Percentiles rank a stretch among this genome's conserved stretches.
Evolutionary conservation across 2,329 filamentous ascomycete species (phyloP).

Genomic region (Rhynchosporium secalis): DNA sequence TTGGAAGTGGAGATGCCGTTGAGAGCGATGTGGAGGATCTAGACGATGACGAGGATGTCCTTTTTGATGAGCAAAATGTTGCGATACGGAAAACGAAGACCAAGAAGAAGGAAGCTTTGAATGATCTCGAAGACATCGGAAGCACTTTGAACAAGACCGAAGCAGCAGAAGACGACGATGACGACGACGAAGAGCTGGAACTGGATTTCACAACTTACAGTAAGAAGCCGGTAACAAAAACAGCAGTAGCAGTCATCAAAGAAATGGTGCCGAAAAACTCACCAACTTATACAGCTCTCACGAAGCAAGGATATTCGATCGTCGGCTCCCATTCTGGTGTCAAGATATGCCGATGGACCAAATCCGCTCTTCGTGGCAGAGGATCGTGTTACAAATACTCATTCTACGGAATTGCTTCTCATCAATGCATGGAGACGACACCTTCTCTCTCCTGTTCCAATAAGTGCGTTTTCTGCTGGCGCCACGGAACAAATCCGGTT

Average conservation of each 20-base stretch:
- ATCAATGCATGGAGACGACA: slow-evolving; percentile 98
- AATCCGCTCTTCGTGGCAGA: slow-evolving; percentile 88
- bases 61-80: slow-evolving; percentile 51
- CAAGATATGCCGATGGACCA: slow-evolving; percentile 98
- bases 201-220: slow-evolving; percentile 83
- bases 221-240: slow-evolving; percentile 47
- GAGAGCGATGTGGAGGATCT: slow-evolving; percentile 81
- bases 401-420: slow-evolving; percentile 94
- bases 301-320: slow-evolving; percentile 95
- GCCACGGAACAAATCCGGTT: slow-evolving; percentile 94
- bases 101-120: slow-evolving; percentile 54
- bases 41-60: slow-evolving; percentile 55
- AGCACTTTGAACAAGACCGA: slow-evolving; percentile 54
- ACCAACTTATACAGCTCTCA: slow-evolving; percentile 83
- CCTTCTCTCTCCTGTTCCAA: slow-evolving; percentile 95
- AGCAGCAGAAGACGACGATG: slow-evolving; percentile 39
- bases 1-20: slow-evolving; percentile 77
- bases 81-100: slow-evolving; percentile 42
- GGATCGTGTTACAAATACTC: slow-evolving; percentile 98
- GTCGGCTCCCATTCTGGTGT: slow-evolving; percentile 94
- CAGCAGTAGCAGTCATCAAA: slow-evolving; percentile 56
- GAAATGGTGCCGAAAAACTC: slow-evolving; percentile 94
- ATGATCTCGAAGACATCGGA: slow-evolving; percentile 84
- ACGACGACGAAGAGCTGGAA: slow-evolving; percentile 53
- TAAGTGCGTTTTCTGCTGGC: slow-evolving; percentile 99